Evolutionary conservation across 1,284 basidiomycete species (phyloP).

Genomic region (Apiotrichum gracile): DNA sequence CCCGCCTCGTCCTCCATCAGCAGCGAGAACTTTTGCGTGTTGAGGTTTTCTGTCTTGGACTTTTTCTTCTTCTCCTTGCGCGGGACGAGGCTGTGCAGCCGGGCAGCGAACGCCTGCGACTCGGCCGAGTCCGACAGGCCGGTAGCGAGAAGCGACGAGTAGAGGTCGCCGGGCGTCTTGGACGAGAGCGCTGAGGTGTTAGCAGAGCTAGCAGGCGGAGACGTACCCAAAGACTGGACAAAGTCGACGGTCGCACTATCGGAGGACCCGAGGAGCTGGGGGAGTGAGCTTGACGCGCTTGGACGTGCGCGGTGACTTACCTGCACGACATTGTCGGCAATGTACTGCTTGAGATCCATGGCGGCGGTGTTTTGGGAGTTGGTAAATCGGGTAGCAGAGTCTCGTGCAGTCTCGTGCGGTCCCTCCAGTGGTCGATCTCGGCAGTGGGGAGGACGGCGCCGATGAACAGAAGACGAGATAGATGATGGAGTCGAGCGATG

Average conservation of each 20-base stretch:
- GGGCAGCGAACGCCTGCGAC: constrained; percentile 68
- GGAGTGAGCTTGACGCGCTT: neutral
- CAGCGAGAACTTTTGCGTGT: constrained; percentile 69
- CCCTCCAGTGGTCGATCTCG: neutral
- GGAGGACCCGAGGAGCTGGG: constrained; percentile 70
- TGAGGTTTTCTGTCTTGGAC: constrained; percentile 53
- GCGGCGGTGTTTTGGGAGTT: neutral
- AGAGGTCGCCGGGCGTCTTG: constrained; percentile 72
- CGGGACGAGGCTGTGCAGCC: constrained; percentile 72
- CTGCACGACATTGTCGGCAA: constrained; percentile 76
- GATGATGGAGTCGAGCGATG: no score
- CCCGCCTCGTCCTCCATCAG: constrained; percentile 66
- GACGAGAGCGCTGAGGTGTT: constrained; percentile 61
- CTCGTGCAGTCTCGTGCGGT: neutral
- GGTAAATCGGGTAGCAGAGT: neutral
- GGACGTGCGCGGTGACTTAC: constrained; percentile 49
- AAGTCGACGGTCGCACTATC: constrained; percentile 78
- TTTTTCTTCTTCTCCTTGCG: constrained; percentile 62
- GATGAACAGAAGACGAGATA: no score
- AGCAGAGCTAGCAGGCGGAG: neutral
- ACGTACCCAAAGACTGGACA: constrained; percentile 71
- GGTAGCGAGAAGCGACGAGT: constrained; percentile 63
- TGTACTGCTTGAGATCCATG: constrained; percentile 57
- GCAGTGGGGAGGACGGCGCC: neutral
- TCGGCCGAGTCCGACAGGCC: constrained; percentile 75